Evolutionary conservation across 2,329 filamentous ascomycete species (phyloP), one percentile per base, ranked within the genome.

Genomic region (Aspergillus brasiliensis): DNA sequence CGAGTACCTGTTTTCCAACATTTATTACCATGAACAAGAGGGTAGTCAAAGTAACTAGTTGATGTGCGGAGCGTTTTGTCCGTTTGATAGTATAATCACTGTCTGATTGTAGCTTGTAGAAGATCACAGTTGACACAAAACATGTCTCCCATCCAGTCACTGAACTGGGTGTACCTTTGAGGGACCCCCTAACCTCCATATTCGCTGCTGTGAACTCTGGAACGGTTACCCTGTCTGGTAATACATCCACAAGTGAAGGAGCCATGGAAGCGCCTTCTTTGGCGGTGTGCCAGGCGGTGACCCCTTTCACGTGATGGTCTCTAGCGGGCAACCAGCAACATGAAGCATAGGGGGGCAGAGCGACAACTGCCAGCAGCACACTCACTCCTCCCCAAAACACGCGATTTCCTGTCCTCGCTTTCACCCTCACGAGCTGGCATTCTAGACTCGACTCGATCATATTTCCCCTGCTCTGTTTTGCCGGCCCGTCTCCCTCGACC

Each of bases 311-410:
- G 67, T 69, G 67, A 69, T 52, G 8, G 28, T 46, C 56, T 40
- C 61, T 65, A 66, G 62, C 51, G 62, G 64, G 62, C 59, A 62
- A 58, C 62, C 59, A 65, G 63, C 63, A 65, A 59, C 58, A 65
- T 60, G 61, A 62, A 65, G 62, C 62, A 66, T 69, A 67, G 64
- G 64, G 64, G 65, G 67, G 69, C 62, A 66, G 65, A 68, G 70
- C 62, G 66, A 68, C 69, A 71, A 66, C 65, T 70, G 62, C 65
- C 65, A 71, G 63, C 61, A 65, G 66, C 60, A 65, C 67, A 46
- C 68, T 60, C 65, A 68, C 64, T 58, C 52, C 65, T 62, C 65
- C 65, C 65, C 59, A 65, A 70, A 66, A 63, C 62, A 67, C 61
- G 59, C 61, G 52, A 56, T 59, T 62, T 60, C 63, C 55, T 65